These are phyloP conservation scores for Pseudoscleropodium purum DNA, from an alignment of 225 moss, liverwort and hornwort genomes.

Conservation along the genomic window DNA sequence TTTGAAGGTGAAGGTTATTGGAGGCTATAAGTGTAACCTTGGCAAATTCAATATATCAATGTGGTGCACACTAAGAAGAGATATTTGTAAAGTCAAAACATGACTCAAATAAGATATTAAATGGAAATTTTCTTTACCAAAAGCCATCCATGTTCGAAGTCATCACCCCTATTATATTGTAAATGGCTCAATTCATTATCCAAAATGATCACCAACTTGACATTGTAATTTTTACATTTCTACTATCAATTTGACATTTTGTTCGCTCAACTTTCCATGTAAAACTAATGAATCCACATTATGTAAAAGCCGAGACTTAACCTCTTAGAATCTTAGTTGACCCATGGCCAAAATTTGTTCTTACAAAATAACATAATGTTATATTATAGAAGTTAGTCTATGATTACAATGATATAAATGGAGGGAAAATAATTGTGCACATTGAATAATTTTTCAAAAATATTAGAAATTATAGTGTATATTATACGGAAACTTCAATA, in stretches of 20 bases:
- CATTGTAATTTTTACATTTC: background rate
- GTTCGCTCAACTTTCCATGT: background rate
- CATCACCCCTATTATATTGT: background rate
- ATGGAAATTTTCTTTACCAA: background rate
- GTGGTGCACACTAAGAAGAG: accelerated
- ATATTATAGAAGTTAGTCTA: background rate
- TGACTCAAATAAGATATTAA: background rate
- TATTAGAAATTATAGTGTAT: background rate
- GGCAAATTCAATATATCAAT: background rate
- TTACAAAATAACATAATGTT: background rate
- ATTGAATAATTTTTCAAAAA: background rate
- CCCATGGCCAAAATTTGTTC: background rate
- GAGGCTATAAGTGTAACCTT: too few relatives aligned
- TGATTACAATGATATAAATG: accelerated
- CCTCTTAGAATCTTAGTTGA: too few relatives aligned
- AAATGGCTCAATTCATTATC: accelerated
- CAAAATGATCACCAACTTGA: background rate
- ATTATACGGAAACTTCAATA: background rate
- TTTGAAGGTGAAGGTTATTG: background rate
- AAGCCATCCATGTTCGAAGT: background rate
- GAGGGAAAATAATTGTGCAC: background rate
- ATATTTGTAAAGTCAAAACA: background rate
- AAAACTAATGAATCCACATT: background rate
- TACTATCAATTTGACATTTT: background rate
- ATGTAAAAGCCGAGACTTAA: background rate